These are phyloP conservation scores for Beta vulgaris DNA, from an alignment of 148 eudicot genomes.

Conservation along the genomic window DNA sequence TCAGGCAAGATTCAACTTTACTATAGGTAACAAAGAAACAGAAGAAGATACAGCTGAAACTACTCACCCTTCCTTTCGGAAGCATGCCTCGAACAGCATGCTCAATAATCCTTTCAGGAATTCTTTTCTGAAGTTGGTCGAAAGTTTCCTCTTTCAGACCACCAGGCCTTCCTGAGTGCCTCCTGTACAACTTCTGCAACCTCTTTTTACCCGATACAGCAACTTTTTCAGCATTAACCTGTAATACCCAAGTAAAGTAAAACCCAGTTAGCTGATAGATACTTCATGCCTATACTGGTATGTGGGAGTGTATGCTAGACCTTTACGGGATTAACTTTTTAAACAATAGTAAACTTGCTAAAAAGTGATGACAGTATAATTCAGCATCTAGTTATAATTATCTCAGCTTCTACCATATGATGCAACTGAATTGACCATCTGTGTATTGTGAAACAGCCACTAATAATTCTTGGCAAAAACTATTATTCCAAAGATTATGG, in stretches of 20 bases:
- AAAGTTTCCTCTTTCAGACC: constrained; percentile 98
- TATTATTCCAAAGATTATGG: neutral
- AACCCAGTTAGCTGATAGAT: constrained; percentile 6
- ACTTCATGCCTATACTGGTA: neutral
- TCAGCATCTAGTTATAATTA: neutral
- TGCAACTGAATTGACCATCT: neutral
- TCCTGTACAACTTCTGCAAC: constrained; percentile 78
- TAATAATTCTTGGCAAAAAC: neutral
- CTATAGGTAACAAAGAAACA: neutral
- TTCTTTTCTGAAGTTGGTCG: constrained; percentile 92
- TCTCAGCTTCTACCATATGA: neutral
- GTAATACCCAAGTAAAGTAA: constrained; percentile 22
- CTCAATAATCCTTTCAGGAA: constrained; percentile 94
- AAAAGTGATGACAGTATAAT: neutral
- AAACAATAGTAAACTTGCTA: neutral
- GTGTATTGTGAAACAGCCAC: neutral
- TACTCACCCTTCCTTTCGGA: constrained; percentile 92
- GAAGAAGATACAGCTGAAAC: neutral
- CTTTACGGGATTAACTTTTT: neutral
- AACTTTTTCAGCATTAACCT: constrained; percentile 92
- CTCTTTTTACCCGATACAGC: constrained; percentile 95
- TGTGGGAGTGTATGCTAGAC: neutral
- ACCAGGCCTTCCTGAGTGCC: constrained; percentile 99
- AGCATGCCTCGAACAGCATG: constrained; percentile 99
- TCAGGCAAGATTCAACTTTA: neutral